These are phyloP conservation scores for Jacaranda mimosifolia DNA, from an alignment of 257 asterid genomes.

Conservation along the genomic window DNA sequence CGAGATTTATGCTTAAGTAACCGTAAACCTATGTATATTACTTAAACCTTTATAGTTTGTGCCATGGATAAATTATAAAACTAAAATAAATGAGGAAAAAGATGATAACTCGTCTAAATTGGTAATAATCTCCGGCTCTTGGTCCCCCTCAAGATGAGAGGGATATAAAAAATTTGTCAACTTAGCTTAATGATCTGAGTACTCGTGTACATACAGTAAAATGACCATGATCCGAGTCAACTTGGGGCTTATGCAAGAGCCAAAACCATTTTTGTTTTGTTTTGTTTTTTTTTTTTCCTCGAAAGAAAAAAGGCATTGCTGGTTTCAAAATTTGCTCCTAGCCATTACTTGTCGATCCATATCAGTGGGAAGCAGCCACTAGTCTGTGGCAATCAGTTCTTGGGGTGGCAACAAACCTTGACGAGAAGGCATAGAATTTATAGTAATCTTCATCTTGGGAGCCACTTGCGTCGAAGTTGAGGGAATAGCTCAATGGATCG, in stretches of 20 bases:
- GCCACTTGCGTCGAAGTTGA: slow-evolving; percentile 66
- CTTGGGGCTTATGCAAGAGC: not conserved
- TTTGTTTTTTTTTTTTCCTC: not conserved
- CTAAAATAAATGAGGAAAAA: not conserved
- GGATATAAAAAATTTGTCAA: not conserved
- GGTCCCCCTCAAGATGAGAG: too few species aligned
- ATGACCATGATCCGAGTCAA: slow-evolving; percentile 14
- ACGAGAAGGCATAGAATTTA: slow-evolving; percentile 74
- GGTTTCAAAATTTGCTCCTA: not conserved
- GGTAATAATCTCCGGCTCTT: too few species aligned
- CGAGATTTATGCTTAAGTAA: not conserved
- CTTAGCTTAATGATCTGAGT: slow-evolving; percentile 13
- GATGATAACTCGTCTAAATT: too few species aligned
- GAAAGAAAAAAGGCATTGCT: too few species aligned
- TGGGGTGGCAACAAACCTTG: slow-evolving; percentile 69
- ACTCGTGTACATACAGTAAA: slow-evolving; percentile 1
- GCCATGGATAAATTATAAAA: not conserved
- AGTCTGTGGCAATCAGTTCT: slow-evolving; percentile 43
- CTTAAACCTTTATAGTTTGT: slow-evolving; percentile 10
- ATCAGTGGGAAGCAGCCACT: slow-evolving; percentile 41
- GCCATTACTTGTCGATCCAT: not conserved
- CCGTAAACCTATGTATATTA: not conserved
- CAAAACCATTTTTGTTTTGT: not conserved
- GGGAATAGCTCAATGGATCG: slow-evolving; percentile 76
- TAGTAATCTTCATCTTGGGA: slow-evolving; percentile 62